Conservation (phyloP, 2,329 filamentous ascomycete species). For the Acrocalymma vagum region DNA sequence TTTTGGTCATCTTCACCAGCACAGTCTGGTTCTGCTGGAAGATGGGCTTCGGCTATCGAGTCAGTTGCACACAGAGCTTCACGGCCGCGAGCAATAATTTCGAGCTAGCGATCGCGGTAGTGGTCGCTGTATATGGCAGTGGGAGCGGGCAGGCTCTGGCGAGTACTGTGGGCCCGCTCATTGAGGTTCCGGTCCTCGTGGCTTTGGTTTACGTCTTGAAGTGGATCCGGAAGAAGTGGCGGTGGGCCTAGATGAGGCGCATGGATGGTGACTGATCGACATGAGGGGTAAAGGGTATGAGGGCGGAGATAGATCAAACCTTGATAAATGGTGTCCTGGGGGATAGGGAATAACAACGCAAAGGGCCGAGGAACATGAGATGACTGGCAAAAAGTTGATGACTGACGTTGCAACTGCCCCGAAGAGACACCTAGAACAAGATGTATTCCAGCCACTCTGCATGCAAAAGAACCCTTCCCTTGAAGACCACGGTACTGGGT, state of each 20-base stretch:
- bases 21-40: conserved; percentile 70
- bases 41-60: conserved; percentile 77
- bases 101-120: conserved; percentile 88
- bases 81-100: conserved; percentile 95
- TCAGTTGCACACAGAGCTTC: conserved; percentile 81
- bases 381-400: no score
- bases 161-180: conserved; percentile 82
- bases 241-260: conserved; percentile 60
- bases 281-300: no score
- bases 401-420: no score
- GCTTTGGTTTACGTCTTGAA: conserved; percentile 78
- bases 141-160: conserved; percentile 83
- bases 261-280: no score
- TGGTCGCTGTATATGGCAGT: conserved; percentile 80
- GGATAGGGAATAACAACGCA: no score
- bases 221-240: conserved; percentile 63
- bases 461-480: no score
- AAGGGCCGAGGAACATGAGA: no score
- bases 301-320: no score
- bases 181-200: conserved; percentile 85
- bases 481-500: no score
- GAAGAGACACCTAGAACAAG: no score
- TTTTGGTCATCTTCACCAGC: conserved; percentile 74
- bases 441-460: no score
- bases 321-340: no score